Percentiles rank a stretch among this genome's conserved stretches.
Conservation (phyloP, 2,329 filamentous ascomycete genomes). For the Fusarium newnesense region DNA sequence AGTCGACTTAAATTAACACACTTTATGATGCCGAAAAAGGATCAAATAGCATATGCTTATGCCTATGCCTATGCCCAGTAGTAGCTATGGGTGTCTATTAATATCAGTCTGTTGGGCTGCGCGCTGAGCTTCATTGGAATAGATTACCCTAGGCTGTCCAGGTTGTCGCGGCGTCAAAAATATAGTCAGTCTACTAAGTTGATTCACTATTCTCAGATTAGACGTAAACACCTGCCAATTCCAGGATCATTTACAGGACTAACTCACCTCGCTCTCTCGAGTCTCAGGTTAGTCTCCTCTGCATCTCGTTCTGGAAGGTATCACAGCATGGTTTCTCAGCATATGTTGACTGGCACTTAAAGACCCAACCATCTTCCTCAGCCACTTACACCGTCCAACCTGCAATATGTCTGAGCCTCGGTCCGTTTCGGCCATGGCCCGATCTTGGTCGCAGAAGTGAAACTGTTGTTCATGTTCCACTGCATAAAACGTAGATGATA, state of each 20-base stretch:
- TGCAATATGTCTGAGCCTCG: conserved; percentile 20
- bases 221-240: neutral
- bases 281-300: neutral
- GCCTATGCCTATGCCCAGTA: conserved; percentile 1
- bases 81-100: neutral
- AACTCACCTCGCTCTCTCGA: neutral
- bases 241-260: neutral
- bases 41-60: neutral
- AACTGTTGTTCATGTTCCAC: conserved; percentile 16
- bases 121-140: conserved; percentile 11
- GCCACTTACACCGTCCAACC: conserved; percentile 14
- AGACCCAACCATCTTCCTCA: conserved; percentile 1
- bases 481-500: conserved; percentile 19
- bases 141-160: neutral
- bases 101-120: conserved; percentile 8
- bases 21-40: neutral
- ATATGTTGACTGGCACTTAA: neutral
- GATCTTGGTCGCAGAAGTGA: conserved; percentile 23
- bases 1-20: conserved; percentile 15
- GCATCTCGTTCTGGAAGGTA: conserved; percentile 32
- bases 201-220: neutral
- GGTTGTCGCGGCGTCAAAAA: neutral
- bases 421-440: conserved; percentile 31
- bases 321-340: conserved; percentile 3
- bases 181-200: neutral